A percentile compares a stretch with the other conserved stretches of the same genome.
phyloP scores from a whole-genome alignment of 2,329 filamentous ascomycete genomes.

The Colletotrichum chrysophilum region DNA sequence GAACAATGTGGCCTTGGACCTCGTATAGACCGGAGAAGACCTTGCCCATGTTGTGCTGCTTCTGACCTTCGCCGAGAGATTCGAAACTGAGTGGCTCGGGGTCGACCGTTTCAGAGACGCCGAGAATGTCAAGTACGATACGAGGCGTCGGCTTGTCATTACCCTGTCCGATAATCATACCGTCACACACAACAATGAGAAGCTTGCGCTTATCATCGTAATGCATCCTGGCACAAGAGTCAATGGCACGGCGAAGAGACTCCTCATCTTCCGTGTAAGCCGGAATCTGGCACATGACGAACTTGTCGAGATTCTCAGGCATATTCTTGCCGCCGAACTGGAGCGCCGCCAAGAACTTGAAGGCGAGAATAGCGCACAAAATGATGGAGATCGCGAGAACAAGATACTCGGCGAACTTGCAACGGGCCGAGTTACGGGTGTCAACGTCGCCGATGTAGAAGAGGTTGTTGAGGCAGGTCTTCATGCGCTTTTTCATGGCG shows the following conservation, averaged over 20 bases:
- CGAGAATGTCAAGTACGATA: slow-evolving; percentile 96
- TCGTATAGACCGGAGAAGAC: slow-evolving; percentile 98
- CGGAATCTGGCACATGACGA: slow-evolving; percentile 96
- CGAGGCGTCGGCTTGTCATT: slow-evolving; percentile 95
- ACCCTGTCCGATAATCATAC: slow-evolving; percentile 99
- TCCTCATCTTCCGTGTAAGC: slow-evolving; percentile 99
- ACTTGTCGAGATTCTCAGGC: slow-evolving; percentile 97
- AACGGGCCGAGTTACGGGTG: slow-evolving; percentile 84
- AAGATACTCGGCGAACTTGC: slow-evolving; percentile 89
- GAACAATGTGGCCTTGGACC: slow-evolving; percentile 96
- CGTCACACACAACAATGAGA: slow-evolving; percentile 89
- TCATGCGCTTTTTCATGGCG: slow-evolving; percentile 69
- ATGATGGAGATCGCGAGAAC: slow-evolving; percentile 84
- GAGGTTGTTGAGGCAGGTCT: slow-evolving; percentile 86
- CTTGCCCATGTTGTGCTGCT: slow-evolving; percentile 99
- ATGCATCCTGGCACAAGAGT: slow-evolving; percentile 92
- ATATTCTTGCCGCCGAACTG: slow-evolving; percentile 92
- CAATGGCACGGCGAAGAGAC: slow-evolving; percentile 93
- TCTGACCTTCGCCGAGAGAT: slow-evolving; percentile 91
- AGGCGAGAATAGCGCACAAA: slow-evolving; percentile 80
- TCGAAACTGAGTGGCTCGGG: slow-evolving; percentile 97
- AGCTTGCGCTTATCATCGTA: slow-evolving; percentile 99
- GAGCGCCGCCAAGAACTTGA: slow-evolving; percentile 96
- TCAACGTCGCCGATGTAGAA: slow-evolving; percentile 95
- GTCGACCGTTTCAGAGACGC: slow-evolving; percentile 91